These are phyloP conservation scores for Spergularia bocconei DNA, from an alignment of 148 eudicot genomes.

Conservation along the genomic window DNA sequence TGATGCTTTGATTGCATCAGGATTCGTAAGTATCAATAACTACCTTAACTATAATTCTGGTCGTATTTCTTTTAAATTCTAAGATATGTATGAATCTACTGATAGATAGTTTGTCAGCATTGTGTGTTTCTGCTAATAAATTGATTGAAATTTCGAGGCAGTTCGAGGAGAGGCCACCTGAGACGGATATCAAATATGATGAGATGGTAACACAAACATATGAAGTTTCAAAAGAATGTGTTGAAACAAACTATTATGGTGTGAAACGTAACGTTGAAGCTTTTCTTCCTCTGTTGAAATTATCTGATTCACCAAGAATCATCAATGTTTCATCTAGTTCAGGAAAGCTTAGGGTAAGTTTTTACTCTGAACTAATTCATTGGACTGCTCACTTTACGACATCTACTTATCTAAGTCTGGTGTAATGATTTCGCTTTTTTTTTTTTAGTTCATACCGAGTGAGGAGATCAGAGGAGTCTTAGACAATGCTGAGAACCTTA, in stretches of 20 bases:
- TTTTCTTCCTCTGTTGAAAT: slow-evolving; percentile 45
- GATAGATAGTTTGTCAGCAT: too few relatives aligned
- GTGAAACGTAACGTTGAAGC: slow-evolving; percentile 40
- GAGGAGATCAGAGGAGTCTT: slow-evolving; percentile 33
- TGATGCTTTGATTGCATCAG: slow-evolving; percentile 23
- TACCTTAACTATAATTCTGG: too few relatives aligned
- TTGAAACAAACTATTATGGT: slow-evolving; percentile 52
- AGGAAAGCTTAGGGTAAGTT: slow-evolving; percentile 42
- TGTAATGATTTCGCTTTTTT: neutral
- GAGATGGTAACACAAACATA: slow-evolving; percentile 24
- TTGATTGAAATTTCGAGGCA: neutral
- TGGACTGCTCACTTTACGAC: neutral
- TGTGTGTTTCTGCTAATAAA: neutral
- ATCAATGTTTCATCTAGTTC: slow-evolving; percentile 42
- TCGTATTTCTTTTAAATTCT: too few relatives aligned
- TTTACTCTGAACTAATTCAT: neutral
- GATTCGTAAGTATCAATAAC: slow-evolving; percentile 8
- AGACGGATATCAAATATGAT: neutral
- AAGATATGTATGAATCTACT: too few relatives aligned
- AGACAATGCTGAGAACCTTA: slow-evolving; percentile 29
- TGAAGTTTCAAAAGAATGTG: slow-evolving; percentile 38
- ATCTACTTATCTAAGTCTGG: too few relatives aligned
- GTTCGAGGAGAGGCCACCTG: slow-evolving; percentile 10
- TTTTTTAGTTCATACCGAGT: slow-evolving; percentile 20
- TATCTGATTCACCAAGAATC: slow-evolving; percentile 54